Conservation (phyloP, 345 rosid species). For the Citrus australasica region DNA sequence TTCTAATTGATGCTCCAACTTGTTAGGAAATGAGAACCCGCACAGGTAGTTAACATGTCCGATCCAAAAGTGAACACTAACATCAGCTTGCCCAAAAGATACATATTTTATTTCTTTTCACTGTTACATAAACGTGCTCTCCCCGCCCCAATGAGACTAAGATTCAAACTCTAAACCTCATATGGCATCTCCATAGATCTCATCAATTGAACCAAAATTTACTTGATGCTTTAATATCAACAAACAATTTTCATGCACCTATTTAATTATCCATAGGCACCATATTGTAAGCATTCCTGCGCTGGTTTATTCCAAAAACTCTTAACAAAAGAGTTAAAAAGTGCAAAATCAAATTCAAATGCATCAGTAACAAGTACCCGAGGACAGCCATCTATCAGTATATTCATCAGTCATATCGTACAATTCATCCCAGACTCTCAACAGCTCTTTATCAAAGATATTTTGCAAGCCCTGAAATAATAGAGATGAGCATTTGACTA, state of each 20-base stretch:
- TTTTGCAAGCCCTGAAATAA: conserved; percentile 62
- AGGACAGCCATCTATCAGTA: conserved; percentile 83
- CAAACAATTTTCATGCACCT: background rate
- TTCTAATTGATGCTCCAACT: background rate
- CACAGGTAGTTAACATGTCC: background rate
- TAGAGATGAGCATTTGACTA: conserved; percentile 10
- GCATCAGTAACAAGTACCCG: conserved; percentile 38
- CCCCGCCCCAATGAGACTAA: no score
- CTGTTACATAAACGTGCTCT: no score
- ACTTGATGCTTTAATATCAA: background rate
- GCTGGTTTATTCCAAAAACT: background rate
- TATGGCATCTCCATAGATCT: no score
- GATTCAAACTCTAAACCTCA: no score
- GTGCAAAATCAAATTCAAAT: background rate
- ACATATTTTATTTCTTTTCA: no score
- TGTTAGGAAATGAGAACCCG: background rate
- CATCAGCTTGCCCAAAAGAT: background rate
- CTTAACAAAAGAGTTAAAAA: background rate
- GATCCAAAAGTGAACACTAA: background rate
- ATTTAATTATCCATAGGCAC: background rate
- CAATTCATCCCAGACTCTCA: conserved; percentile 52
- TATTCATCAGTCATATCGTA: conserved; percentile 71
- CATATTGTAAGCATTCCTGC: background rate
- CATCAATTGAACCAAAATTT: no score
- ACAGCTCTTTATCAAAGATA: conserved; percentile 42